These are phyloP conservation scores for Gracilaria domingensis DNA, from an alignment of 23 red algal genomes.

Conservation along the genomic window DNA sequence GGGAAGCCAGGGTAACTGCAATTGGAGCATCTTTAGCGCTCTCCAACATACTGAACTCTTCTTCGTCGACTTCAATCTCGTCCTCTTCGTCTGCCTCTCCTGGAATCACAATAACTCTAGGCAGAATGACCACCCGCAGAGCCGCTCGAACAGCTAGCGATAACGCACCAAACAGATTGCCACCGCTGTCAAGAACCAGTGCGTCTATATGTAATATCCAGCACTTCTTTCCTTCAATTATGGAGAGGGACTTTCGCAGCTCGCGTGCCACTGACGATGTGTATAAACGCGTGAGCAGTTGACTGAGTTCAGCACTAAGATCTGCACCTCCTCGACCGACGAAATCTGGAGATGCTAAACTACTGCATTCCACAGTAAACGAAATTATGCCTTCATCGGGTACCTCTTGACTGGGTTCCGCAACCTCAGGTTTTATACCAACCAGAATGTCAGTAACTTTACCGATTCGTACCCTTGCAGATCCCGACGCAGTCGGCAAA, in stretches of 20 bases:
- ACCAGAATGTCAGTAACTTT: conserved; percentile 88
- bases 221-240: conserved; percentile 64
- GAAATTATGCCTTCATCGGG: conserved; percentile 58
- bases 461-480: conserved; percentile 71
- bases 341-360: conserved; percentile 64
- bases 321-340: conserved; percentile 62
- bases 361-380: conserved; percentile 75
- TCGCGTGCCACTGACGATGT: conserved; percentile 33
- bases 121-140: conserved; percentile 63
- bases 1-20: conserved; percentile 54
- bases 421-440: conserved; percentile 76
- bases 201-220: conserved; percentile 83
- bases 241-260: conserved; percentile 35
- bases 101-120: conserved; percentile 69
- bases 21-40: conserved; percentile 56
- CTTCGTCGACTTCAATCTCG: conserved; percentile 76
- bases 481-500: conserved; percentile 82
- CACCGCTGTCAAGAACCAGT: conserved; percentile 76
- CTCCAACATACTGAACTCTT: conserved; percentile 27
- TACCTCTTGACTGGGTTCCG: conserved; percentile 28
- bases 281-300: conserved; percentile 61
- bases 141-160: conserved; percentile 80
- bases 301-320: conserved; percentile 49
- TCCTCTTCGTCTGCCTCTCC: conserved; percentile 80
- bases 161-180: conserved; percentile 66